Conservation (phyloP, 306 rosid species). For the Geum urbanum region DNA sequence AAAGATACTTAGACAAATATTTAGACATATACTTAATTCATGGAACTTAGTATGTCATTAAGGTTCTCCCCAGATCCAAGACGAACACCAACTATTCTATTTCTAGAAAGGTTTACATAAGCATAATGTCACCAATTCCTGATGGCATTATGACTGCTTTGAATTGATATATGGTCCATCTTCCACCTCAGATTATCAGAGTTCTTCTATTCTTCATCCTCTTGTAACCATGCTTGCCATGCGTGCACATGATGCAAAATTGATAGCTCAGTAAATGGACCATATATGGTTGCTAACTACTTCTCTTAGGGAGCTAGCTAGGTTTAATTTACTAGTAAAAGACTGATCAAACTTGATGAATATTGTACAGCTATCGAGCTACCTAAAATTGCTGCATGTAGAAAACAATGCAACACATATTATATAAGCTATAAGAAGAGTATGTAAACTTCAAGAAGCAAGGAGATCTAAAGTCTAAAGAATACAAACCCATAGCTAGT, state of each 20-base stretch:
- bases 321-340: too few relatives aligned
- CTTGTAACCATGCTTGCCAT: too few relatives aligned
- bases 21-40: conserved; percentile 75
- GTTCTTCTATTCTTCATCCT: too few relatives aligned
- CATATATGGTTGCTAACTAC: too few relatives aligned
- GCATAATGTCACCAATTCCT: conserved; percentile 94
- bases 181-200: too few relatives aligned
- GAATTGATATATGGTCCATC: conserved; percentile 42
- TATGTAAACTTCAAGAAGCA: neutral
- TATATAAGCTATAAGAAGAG: neutral
- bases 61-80: conserved; percentile 88
- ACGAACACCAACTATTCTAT: conserved; percentile 82
- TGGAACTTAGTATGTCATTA: conserved; percentile 67
- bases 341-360: too few relatives aligned
- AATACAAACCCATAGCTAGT: neutral
- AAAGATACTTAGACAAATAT: conserved; percentile 27
- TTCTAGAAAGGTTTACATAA: conserved; percentile 89
- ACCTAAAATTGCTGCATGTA: too few relatives aligned
- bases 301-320: too few relatives aligned
- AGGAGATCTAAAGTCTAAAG: neutral
- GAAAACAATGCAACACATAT: neutral
- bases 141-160: conserved; percentile 84
- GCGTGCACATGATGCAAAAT: too few relatives aligned
- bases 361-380: too few relatives aligned
- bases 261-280: too few relatives aligned